A percentile compares a stretch with the other conserved stretches of the same genome.
Conservation (phyloP, 148 eudicot species). For the Mesembryanthemum crystallinum region DNA sequence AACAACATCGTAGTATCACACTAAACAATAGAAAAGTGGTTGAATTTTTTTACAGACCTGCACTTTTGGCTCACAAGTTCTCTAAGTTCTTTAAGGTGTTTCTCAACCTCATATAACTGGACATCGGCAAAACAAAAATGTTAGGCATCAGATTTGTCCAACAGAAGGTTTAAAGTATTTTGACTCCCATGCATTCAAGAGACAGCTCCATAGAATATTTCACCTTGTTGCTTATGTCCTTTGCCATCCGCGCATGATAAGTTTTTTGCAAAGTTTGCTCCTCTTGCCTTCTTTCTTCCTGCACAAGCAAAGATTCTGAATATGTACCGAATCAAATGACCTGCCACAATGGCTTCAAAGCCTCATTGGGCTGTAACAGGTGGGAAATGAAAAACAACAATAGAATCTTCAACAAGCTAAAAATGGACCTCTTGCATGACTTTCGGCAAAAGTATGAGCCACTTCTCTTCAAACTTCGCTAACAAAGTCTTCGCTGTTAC, state of each 20-base stretch:
- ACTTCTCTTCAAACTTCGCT: constrained; percentile 81
- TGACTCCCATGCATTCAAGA: not conserved
- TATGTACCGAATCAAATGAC: not conserved
- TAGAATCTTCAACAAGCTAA: not conserved
- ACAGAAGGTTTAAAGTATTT: not conserved
- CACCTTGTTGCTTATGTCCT: constrained; percentile 51
- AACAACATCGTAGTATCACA: not conserved
- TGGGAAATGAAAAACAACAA: not conserved
- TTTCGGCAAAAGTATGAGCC: constrained; percentile 69
- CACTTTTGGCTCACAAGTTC: constrained; percentile 48
- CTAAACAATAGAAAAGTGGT: not conserved
- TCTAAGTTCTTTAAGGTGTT: constrained; percentile 45
- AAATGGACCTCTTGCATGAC: constrained; percentile 71
- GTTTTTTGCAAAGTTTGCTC: constrained; percentile 52
- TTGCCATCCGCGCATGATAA: constrained; percentile 58
- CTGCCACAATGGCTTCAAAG: constrained; percentile 1
- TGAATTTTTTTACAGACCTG: constrained; percentile 41
- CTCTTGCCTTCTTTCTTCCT: constrained; percentile 56
- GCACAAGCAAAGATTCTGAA: constrained; percentile 11
- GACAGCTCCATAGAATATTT: not conserved
- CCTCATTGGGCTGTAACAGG: not conserved
- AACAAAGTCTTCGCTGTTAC: constrained; percentile 53
- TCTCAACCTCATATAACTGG: constrained; percentile 53
- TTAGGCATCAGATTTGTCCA: not conserved
- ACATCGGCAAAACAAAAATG: not conserved